Conservation (phyloP, 2,329 filamentous ascomycete genomes). For the Karstenula rhodostoma region DNA sequence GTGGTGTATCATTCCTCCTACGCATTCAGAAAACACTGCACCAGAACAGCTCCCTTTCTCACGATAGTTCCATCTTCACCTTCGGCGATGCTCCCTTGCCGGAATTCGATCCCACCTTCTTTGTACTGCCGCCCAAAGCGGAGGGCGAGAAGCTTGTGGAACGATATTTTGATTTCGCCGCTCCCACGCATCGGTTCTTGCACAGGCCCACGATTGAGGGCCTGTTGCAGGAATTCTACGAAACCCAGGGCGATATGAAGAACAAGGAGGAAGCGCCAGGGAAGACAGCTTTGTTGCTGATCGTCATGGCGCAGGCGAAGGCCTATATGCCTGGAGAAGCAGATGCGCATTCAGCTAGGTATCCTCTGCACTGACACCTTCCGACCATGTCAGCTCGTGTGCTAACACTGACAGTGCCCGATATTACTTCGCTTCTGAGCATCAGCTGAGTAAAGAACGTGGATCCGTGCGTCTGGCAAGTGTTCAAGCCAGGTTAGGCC, state of each 20-base stretch:
- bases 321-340: constrained; percentile 51
- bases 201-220: constrained; percentile 62
- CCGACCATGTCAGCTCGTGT: neutral
- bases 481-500: constrained; percentile 65
- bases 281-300: constrained; percentile 58
- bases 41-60: constrained; percentile 47
- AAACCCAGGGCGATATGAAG: constrained; percentile 53
- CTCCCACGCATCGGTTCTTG: constrained; percentile 67
- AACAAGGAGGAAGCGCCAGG: constrained; percentile 52
- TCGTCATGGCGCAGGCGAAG: constrained; percentile 62
- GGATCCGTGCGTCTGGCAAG: constrained; percentile 64
- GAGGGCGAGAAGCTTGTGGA: constrained; percentile 56
- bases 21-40: constrained; percentile 60
- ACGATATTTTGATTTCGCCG: constrained; percentile 68
- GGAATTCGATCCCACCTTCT: constrained; percentile 55
- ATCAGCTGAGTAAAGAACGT: constrained; percentile 59
- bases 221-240: constrained; percentile 58
- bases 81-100: constrained; percentile 60
- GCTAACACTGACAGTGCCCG: constrained; percentile 41
- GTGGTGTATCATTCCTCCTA: constrained; percentile 59
- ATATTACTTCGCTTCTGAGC: constrained; percentile 54
- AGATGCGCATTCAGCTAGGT: constrained; percentile 38
- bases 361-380: neutral
- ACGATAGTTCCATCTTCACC: constrained; percentile 58
- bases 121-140: constrained; percentile 53